Evolutionary conservation across 352 stramenopile genomes (phyloP).

Genomic region (Globisporangium abappressorium): DNA sequence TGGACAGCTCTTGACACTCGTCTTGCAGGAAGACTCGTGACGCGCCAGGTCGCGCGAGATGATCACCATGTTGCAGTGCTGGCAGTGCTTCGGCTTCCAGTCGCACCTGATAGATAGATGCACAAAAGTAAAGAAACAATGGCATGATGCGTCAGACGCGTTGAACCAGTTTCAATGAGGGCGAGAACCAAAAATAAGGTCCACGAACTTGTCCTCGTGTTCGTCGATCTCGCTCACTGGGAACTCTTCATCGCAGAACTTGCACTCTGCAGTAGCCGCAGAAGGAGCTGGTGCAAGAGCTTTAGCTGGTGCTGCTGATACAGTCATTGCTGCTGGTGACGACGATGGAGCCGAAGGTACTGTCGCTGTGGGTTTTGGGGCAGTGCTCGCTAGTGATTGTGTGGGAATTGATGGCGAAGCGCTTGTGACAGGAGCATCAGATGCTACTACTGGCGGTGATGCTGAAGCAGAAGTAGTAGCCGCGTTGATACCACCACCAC

Average conservation of each 20-base stretch:
- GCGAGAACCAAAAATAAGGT: background rate
- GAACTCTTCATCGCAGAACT: slow-evolving; percentile 81
- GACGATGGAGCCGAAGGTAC: slow-evolving; percentile 5
- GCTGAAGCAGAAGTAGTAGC: background rate
- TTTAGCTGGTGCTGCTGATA: background rate
- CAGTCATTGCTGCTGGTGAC: background rate
- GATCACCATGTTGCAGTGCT: slow-evolving; percentile 84
- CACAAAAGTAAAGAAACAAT: background rate
- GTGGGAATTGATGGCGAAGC: background rate
- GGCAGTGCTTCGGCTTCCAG: slow-evolving; percentile 74
- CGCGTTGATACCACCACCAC: too few species aligned
- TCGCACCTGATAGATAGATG: slow-evolving; percentile 41
- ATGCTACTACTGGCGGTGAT: background rate
- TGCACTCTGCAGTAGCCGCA: slow-evolving; percentile 40
- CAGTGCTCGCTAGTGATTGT: background rate
- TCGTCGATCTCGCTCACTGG: slow-evolving; percentile 40
- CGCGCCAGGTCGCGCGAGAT: slow-evolving; percentile 59
- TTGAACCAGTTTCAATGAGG: too few species aligned
- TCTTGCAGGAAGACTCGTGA: slow-evolving; percentile 71
- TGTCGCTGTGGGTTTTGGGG: background rate
- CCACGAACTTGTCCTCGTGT: slow-evolving; percentile 56
- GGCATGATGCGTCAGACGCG: too few species aligned
- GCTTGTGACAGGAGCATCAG: background rate
- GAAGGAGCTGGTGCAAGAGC: slow-evolving; percentile 1
- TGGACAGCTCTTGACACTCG: slow-evolving; percentile 51